Evolutionary conservation across 331 rosid species (phyloP), one percentile per base, ranked within the genome.

Genomic region (Quercus phellos): DNA sequence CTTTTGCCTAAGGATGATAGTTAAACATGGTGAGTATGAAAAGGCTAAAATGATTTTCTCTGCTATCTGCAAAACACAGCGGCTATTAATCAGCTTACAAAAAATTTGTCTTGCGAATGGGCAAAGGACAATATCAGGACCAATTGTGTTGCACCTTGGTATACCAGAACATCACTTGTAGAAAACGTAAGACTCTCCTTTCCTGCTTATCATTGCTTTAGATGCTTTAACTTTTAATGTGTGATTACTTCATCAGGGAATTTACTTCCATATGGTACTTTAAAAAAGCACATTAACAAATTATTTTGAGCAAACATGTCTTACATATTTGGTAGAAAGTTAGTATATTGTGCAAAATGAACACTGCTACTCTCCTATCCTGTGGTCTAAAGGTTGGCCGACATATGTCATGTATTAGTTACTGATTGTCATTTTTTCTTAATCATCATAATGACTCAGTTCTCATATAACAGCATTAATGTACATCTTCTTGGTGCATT

Each of bases 21-120:
- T 51, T 60, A n/a, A 34, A 38, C 34, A 75, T 18, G 26, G 10
- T 46, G 14, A 8, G 17, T 12, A 46, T 14, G 64, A 70, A 34
- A 79, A 60, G n/a, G 75, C 74, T 74, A 11, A 51, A 63, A 24
- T 26, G 8, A 19, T 32, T 55, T 8, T 73, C 22, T 60, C 51
- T 66, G 32, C 13, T 3, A 8, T 76, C 32, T 70, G 9, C 70
- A 10, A 2, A 73, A 60, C 16, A 21, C 89, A 89, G 92, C 86
- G 79, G 92, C 90, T 53, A 78, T 86, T 7, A 86, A 89, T 83
- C 92, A 89, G 81, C 86, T 89, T 50, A 76, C 87, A 6, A 86
- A 79, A 56, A 80, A 74, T 72, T 76, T 89, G 80, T 87, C 89
- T 76, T 86, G 90, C 68, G 89, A 89, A 74, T 89, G 90, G 92